These are phyloP conservation scores for Leishmania gerbilli DNA, from an alignment of 208 protist species.

Conservation along the genomic window DNA sequence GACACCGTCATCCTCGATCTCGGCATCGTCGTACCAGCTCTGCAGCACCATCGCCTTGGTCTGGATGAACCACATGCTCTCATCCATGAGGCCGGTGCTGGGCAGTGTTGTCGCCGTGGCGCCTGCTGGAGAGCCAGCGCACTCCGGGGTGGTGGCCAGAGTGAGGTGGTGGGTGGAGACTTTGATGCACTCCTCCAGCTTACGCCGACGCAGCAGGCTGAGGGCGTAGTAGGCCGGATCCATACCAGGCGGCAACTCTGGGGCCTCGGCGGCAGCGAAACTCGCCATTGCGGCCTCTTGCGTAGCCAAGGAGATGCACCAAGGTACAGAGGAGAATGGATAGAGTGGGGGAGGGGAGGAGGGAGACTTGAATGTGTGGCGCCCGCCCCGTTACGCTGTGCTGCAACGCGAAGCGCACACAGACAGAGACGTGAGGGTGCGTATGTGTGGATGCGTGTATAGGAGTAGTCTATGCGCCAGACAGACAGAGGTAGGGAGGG, in stretches of 20 bases:
- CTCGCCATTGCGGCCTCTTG: slow-evolving; percentile 2
- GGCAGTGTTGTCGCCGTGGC: neutral
- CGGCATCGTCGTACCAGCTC: slow-evolving; percentile 95
- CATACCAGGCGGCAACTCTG: slow-evolving; percentile 67
- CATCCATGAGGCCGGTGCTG: slow-evolving; percentile 31
- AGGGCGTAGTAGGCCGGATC: slow-evolving; percentile 92
- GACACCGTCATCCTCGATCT: slow-evolving; percentile 94
- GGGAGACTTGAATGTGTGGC: neutral
- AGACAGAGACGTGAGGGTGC: neutral
- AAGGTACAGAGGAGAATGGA: neutral
- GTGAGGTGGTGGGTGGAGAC: slow-evolving; percentile 80
- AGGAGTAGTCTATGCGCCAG: too few species aligned
- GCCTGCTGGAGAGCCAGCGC: neutral
- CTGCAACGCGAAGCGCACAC: neutral
- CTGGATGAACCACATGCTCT: slow-evolving; percentile 94
- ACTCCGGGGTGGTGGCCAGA: slow-evolving; percentile 1
- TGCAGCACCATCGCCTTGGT: slow-evolving; percentile 88
- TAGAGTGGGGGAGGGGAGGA: too few species aligned
- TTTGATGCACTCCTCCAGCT: slow-evolving; percentile 83
- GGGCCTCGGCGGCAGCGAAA: slow-evolving; percentile 7
- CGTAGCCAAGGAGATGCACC: neutral
- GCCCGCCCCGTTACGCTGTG: neutral
- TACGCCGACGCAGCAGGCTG: slow-evolving; percentile 79
- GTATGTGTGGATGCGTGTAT: neutral
- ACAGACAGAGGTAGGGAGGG: neutral